Evolutionary conservation across 306 rosid genomes (phyloP).

Genomic region (Casuarina cunninghamiana): DNA sequence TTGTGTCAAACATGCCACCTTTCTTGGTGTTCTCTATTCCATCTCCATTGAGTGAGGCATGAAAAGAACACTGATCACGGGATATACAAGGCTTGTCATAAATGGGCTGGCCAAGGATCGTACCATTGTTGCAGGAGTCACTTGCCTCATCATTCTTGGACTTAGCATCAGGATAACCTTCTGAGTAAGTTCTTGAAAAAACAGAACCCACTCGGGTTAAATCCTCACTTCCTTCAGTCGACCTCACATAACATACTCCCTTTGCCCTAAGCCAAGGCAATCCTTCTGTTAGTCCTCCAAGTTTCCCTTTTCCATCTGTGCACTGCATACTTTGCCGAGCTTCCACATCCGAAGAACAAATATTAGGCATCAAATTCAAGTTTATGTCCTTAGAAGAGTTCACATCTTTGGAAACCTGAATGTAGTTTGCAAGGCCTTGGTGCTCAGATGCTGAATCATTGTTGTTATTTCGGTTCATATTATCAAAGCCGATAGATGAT

Average conservation of each 20-base stretch:
- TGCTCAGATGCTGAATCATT: constrained; percentile 20
- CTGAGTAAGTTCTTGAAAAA: constrained; percentile 18
- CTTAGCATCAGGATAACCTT: constrained; percentile 18
- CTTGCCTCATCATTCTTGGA: constrained; percentile 31
- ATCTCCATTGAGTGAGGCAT: constrained; percentile 24
- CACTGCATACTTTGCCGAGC: constrained; percentile 28
- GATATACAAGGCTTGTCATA: constrained; percentile 23
- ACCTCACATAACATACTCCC: constrained; percentile 19
- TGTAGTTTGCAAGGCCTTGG: constrained; percentile 28
- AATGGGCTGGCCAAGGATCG: constrained; percentile 21
- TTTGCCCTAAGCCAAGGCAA: constrained; percentile 35
- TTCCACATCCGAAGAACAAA: constrained; percentile 28
- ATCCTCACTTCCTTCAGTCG: constrained; percentile 25
- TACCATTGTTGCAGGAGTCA: constrained; percentile 16
- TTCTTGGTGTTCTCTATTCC: constrained; percentile 28
- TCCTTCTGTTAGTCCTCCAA: constrained; percentile 23
- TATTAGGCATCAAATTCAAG: constrained; percentile 47
- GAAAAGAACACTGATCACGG: constrained; percentile 26
- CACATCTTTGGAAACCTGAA: constrained; percentile 25
- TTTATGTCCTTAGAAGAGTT: constrained; percentile 34
- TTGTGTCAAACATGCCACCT: constrained; percentile 27
- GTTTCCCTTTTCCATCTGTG: constrained; percentile 22
- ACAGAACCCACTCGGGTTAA: constrained; percentile 27
- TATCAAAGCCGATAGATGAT: constrained; percentile 23
- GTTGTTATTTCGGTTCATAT: constrained; percentile 18